A percentile compares a stretch with the other conserved stretches of the same genome.
phyloP scores from a whole-genome alignment of 805 yeast species.

The Sugiyamaella qingdaonensis region DNA sequence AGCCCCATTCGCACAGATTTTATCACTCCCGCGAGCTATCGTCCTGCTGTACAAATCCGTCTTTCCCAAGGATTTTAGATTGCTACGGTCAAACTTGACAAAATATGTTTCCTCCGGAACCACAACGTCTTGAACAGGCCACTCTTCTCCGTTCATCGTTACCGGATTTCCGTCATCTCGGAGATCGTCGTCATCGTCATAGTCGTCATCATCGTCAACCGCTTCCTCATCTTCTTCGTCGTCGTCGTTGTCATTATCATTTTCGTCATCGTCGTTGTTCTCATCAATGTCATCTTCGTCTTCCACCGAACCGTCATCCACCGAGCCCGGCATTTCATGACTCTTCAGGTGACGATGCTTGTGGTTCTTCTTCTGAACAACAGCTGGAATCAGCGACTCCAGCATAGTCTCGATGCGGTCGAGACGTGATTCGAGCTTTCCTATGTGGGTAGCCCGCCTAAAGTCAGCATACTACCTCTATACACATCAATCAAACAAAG shows the following conservation, averaged over 20 bases:
- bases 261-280: constrained; percentile 8
- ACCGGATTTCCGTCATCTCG: not conserved
- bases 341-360: not conserved
- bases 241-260: constrained; percentile 1
- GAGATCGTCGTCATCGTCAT: not conserved
- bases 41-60: constrained; percentile 14
- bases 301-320: constrained; percentile 7
- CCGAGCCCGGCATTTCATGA: not conserved
- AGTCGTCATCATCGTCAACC: not conserved
- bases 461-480: constrained; percentile 18
- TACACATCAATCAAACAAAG: constrained; percentile 62
- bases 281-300: constrained; percentile 12
- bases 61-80: not conserved
- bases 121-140: constrained; percentile 13
- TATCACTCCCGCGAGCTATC: constrained; percentile 11
- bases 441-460: constrained; percentile 12
- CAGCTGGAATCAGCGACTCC: constrained; percentile 15
- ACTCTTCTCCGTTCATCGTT: not conserved
- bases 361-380: not conserved
- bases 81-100: constrained; percentile 4
- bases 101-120: constrained; percentile 8
- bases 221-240: constrained; percentile 2
- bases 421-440: constrained; percentile 24
- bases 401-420: constrained; percentile 28
- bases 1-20: constrained; percentile 10